phyloP scores from a whole-genome alignment of 2,329 filamentous ascomycete genomes.

The Colletotrichum destructivum region DNA sequence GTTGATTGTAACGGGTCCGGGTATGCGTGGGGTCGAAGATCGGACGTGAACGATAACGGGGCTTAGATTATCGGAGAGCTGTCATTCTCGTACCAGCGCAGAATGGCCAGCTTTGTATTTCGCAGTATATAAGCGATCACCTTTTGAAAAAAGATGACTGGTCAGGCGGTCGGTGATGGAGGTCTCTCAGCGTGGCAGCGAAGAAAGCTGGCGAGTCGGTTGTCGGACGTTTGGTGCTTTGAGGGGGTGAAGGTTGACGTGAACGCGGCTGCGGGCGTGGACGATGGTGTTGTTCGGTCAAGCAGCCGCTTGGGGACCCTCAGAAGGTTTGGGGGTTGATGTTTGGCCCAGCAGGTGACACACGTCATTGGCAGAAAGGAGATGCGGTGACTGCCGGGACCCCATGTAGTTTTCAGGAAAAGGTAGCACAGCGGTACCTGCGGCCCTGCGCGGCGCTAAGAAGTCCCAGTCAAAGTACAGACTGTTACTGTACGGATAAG shows the following conservation, averaged over 20 bases:
- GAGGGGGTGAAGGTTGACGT: constrained; percentile 11
- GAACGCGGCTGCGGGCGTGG: constrained; percentile 22
- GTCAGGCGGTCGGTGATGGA: neutral
- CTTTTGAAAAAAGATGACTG: constrained; percentile 4
- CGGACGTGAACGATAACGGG: constrained; percentile 30
- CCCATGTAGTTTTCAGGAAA: constrained; percentile 40
- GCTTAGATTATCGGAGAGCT: constrained; percentile 31
- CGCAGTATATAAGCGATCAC: constrained; percentile 4
- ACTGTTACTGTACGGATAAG: constrained; percentile 12
- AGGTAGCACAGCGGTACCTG: constrained; percentile 41
- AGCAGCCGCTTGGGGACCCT: constrained; percentile 41
- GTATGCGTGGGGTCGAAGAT: constrained; percentile 28
- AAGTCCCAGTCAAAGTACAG: constrained; percentile 23
- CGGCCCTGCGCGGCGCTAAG: constrained; percentile 42
- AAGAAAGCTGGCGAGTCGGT: neutral
- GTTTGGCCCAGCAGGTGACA: constrained; percentile 42
- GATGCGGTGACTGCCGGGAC: constrained; percentile 42
- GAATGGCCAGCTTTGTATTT: constrained; percentile 27
- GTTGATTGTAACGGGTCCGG: constrained; percentile 48
- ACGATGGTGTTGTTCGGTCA: constrained; percentile 39
- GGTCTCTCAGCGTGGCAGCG: neutral
- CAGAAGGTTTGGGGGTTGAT: constrained; percentile 42
- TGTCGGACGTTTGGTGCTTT: neutral
- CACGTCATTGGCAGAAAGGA: constrained; percentile 44
- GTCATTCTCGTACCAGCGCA: constrained; percentile 42